Conservation (phyloP, 1,139 yeast genomes). For the Geotrichum restrictum region DNA sequence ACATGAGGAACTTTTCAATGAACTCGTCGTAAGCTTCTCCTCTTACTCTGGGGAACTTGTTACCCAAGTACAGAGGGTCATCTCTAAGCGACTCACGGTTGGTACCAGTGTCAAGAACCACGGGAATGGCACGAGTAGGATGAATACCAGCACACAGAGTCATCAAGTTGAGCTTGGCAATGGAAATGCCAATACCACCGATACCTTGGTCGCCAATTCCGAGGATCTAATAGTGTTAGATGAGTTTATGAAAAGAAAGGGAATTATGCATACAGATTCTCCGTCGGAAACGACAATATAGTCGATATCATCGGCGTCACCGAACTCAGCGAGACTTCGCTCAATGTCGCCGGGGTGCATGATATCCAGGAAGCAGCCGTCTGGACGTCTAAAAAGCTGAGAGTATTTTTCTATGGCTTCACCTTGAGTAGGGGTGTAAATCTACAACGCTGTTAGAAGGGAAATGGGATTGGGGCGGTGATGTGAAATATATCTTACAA, state of each 20-base stretch:
- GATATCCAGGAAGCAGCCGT: slow-evolving; percentile 88
- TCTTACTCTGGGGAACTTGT: slow-evolving; percentile 76
- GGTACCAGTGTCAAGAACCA: slow-evolving; percentile 88
- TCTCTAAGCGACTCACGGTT: slow-evolving; percentile 69
- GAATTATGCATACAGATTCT: slow-evolving; percentile 52
- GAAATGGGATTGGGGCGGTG: too few relatives aligned
- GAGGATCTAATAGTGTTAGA: slow-evolving; percentile 45
- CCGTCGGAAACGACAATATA: slow-evolving; percentile 93
- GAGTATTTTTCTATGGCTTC: slow-evolving; percentile 94
- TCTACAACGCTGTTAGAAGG: slow-evolving; percentile 31
- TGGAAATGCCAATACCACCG: slow-evolving; percentile 89
- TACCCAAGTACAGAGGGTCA: slow-evolving; percentile 90
- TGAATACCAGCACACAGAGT: slow-evolving; percentile 94
- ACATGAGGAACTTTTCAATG: slow-evolving; percentile 68
- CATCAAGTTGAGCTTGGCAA: slow-evolving; percentile 89
- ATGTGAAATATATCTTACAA: slow-evolving; percentile 33
- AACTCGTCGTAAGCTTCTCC: slow-evolving; percentile 83
- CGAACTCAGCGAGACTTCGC: slow-evolving; percentile 61
- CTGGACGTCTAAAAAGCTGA: slow-evolving; percentile 88
- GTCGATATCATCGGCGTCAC: slow-evolving; percentile 85
- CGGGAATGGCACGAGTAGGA: slow-evolving; percentile 88
- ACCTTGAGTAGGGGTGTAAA: slow-evolving; percentile 96
- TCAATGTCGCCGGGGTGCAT: slow-evolving; percentile 52
- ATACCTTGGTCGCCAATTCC: slow-evolving; percentile 99
- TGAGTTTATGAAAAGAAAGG: not conserved